Percentiles rank a stretch among this genome's conserved stretches.
Conservation (phyloP, 352 stramenopile species). For the Pythium folliculosum region DNA sequence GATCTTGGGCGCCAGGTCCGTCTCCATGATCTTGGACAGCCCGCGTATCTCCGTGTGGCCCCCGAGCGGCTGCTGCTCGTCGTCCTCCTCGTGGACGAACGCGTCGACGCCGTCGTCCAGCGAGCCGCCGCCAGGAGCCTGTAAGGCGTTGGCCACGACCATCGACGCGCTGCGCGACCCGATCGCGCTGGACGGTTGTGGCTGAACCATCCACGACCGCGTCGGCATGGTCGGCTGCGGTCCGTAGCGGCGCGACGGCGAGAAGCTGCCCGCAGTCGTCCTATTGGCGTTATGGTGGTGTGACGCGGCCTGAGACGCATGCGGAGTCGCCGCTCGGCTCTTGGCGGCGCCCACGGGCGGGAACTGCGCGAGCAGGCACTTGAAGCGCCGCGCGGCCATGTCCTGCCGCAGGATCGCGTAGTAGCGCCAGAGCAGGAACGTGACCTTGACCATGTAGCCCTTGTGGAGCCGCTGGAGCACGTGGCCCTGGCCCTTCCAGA, state of each 20-base stretch:
- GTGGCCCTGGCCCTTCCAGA: constrained; percentile 49
- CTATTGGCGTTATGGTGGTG: not conserved
- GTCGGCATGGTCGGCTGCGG: not conserved
- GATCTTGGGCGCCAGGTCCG: constrained; percentile 32
- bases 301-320: not conserved
- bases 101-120: constrained; percentile 14
- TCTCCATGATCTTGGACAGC: constrained; percentile 43
- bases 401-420: constrained; percentile 36
- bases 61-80: constrained; percentile 4
- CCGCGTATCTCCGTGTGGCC: constrained; percentile 8
- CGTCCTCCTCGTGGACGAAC: constrained; percentile 17
- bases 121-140: no score
- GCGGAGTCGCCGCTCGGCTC: not conserved
- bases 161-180: constrained; percentile 15
- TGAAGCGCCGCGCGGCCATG: constrained; percentile 22
- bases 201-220: not conserved
- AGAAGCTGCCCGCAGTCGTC: not conserved
- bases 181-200: not conserved
- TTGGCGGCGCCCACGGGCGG: constrained; percentile 5
- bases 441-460: constrained; percentile 35
- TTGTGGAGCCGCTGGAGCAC: constrained; percentile 44
- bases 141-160: not conserved
- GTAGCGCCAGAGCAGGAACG: constrained; percentile 41
- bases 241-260: not conserved
- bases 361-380: constrained; percentile 28